These are phyloP conservation scores for Raffaelea arxii DNA, from an alignment of 2,329 filamentous ascomycete species.

Conservation along the genomic window DNA sequence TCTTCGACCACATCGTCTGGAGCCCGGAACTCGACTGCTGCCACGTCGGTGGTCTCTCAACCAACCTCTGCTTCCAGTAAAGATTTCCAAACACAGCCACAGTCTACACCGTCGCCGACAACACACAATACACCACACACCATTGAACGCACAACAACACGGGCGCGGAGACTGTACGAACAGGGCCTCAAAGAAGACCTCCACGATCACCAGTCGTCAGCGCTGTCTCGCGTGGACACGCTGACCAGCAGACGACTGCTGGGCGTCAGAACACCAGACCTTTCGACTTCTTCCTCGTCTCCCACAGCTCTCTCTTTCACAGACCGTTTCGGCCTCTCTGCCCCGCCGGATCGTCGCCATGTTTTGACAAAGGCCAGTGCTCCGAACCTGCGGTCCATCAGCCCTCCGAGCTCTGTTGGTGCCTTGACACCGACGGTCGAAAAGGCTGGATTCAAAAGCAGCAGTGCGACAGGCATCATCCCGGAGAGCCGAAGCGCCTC, in stretches of 20 bases:
- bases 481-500: slow-evolving; percentile 28
- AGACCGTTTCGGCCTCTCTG: slow-evolving; percentile 28
- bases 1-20: slow-evolving; percentile 74
- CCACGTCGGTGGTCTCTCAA: slow-evolving; percentile 80
- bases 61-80: slow-evolving; percentile 36
- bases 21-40: slow-evolving; percentile 72
- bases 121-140: slow-evolving; percentile 18
- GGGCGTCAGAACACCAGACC: slow-evolving; percentile 40
- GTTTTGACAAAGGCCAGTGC: slow-evolving; percentile 52
- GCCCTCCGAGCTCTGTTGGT: slow-evolving; percentile 30
- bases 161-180: slow-evolving; percentile 71
- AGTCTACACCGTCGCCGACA: not conserved
- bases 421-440: slow-evolving; percentile 24
- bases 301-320: slow-evolving; percentile 34
- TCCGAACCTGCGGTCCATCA: slow-evolving; percentile 55
- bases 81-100: slow-evolving; percentile 24
- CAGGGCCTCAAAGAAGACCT: slow-evolving; percentile 70
- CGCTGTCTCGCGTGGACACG: slow-evolving; percentile 70
- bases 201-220: slow-evolving; percentile 69
- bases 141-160: slow-evolving; percentile 56
- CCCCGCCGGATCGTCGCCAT: slow-evolving; percentile 18
- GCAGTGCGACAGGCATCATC: too few relatives aligned
- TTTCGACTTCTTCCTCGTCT: slow-evolving; percentile 28
- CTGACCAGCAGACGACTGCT: slow-evolving; percentile 54
- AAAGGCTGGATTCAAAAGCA: too few relatives aligned